Percentiles rank a stretch among this genome's conserved stretches.
Evolutionary conservation across 768 basidiomycete species (phyloP).

Genomic region (Mycena maculata): DNA sequence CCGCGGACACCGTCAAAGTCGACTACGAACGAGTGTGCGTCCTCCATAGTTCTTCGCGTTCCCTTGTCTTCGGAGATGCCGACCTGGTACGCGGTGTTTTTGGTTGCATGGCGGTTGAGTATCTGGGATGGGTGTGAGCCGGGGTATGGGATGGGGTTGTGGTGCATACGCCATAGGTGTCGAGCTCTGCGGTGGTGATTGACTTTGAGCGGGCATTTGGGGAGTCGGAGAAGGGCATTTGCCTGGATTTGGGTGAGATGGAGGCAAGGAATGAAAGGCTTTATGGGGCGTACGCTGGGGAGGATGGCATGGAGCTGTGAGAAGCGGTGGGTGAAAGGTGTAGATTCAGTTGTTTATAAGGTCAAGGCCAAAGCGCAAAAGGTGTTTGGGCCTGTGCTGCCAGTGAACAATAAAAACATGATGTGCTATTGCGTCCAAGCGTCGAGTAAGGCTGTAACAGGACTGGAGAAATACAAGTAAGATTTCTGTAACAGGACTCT

Average conservation of each 20-base stretch:
- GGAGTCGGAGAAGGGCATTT: conserved; percentile 53
- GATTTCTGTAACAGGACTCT: too few relatives aligned
- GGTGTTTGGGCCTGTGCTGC: too few relatives aligned
- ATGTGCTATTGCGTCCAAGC: not conserved
- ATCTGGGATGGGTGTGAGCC: conserved; percentile 53
- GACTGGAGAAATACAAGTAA: not conserved
- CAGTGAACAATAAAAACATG: too few relatives aligned
- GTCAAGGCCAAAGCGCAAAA: not conserved
- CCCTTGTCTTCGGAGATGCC: conserved; percentile 90
- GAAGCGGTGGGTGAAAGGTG: not conserved
- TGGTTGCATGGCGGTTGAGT: conserved; percentile 79
- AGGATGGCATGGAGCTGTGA: conserved; percentile 9
- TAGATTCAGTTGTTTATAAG: not conserved
- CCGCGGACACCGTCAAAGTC: conserved; percentile 93
- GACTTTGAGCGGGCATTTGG: conserved; percentile 86
- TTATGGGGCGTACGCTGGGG: conserved; percentile 9
- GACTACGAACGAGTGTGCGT: conserved; percentile 95
- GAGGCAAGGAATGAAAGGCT: not conserved
- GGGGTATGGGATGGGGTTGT: not conserved
- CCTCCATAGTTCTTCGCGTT: conserved; percentile 94
- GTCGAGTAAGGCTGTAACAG: not conserved
- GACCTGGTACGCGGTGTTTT: conserved; percentile 74
- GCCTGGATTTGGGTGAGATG: not conserved
- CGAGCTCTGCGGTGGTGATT: conserved; percentile 80
- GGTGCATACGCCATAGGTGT: conserved; percentile 78